phyloP scores from a whole-genome alignment of 1,284 basidiomycete species.

The Flammula alnicola region DNA sequence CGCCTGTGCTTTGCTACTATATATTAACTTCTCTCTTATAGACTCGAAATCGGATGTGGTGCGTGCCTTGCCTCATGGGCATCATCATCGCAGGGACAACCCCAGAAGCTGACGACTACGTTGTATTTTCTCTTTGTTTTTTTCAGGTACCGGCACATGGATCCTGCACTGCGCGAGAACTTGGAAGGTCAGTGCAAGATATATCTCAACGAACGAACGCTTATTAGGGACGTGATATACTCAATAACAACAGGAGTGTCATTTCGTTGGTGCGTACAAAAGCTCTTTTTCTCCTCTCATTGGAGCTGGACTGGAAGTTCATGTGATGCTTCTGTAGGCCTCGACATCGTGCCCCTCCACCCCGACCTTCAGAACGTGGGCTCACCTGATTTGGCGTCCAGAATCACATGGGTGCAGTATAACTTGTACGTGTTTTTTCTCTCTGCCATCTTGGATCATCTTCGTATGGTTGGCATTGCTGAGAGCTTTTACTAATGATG shows the following conservation, averaged over 20 bases:
- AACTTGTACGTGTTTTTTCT: constrained; percentile 58
- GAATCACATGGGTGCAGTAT: constrained; percentile 70
- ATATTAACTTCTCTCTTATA: constrained; percentile 27
- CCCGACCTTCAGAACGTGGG: constrained; percentile 62
- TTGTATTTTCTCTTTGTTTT: constrained; percentile 9
- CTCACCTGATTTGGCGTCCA: constrained; percentile 54
- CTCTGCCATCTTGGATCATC: too few relatives aligned
- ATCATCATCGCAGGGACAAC: too few relatives aligned
- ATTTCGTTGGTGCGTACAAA: constrained; percentile 58
- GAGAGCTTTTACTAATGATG: too few relatives aligned
- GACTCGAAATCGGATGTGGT: constrained; percentile 74
- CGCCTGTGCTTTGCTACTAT: background rate
- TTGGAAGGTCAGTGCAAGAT: constrained; percentile 71
- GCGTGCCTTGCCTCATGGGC: too few relatives aligned
- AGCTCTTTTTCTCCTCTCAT: background rate
- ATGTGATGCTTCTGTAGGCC: constrained; percentile 41
- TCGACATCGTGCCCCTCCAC: constrained; percentile 71
- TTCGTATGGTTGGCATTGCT: too few relatives aligned
- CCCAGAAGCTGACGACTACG: background rate
- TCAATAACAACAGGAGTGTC: constrained; percentile 54
- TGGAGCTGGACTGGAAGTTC: background rate
- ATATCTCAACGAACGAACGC: too few relatives aligned
- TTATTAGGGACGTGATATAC: too few relatives aligned
- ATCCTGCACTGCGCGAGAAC: constrained; percentile 60
- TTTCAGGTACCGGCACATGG: constrained; percentile 67